A percentile compares a stretch with the other conserved stretches of the same genome.
These are phyloP conservation scores for Jackrogersella minutella DNA, from an alignment of 495 filamentous ascomycete species.

Conservation along the genomic window DNA sequence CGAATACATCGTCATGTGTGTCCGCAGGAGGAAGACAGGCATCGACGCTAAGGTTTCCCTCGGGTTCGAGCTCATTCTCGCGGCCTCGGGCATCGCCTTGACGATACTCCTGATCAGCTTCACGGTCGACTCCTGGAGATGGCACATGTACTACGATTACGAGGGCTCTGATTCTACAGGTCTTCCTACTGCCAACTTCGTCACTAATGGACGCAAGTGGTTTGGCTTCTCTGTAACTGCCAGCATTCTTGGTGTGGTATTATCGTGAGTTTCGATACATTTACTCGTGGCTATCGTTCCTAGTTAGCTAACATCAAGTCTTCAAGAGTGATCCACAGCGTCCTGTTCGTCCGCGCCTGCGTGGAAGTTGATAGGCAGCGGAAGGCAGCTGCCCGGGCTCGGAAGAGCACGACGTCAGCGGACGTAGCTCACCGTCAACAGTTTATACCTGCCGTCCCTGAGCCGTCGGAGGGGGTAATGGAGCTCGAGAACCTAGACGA, in stretches of 20 bases:
- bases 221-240: slow-evolving; percentile 6
- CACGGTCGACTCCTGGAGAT: background rate
- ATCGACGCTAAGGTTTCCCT: slow-evolving; percentile 11
- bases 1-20: slow-evolving; percentile 24
- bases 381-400: background rate
- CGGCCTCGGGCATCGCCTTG: background rate
- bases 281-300: background rate
- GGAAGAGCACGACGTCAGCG: background rate
- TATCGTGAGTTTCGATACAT: slow-evolving; percentile 7
- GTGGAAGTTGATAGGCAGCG: slow-evolving; percentile 27
- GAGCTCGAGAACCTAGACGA: background rate
- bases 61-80: slow-evolving; percentile 25
- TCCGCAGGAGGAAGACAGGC: background rate
- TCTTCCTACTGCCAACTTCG: background rate
- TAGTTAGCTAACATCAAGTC: background rate
- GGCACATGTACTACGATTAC: background rate
- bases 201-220: slow-evolving; percentile 3
- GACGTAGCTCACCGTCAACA: background rate
- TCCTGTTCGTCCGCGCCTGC: slow-evolving; percentile 30
- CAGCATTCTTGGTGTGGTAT: background rate
- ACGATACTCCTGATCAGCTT: background rate
- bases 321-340: slow-evolving; percentile 19
- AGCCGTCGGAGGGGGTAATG: background rate
- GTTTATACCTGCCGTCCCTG: background rate
- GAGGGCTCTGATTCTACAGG: too few species aligned